These are phyloP conservation scores for Geranium incanum DNA, from an alignment of 441 rosid genomes.

Conservation along the genomic window DNA sequence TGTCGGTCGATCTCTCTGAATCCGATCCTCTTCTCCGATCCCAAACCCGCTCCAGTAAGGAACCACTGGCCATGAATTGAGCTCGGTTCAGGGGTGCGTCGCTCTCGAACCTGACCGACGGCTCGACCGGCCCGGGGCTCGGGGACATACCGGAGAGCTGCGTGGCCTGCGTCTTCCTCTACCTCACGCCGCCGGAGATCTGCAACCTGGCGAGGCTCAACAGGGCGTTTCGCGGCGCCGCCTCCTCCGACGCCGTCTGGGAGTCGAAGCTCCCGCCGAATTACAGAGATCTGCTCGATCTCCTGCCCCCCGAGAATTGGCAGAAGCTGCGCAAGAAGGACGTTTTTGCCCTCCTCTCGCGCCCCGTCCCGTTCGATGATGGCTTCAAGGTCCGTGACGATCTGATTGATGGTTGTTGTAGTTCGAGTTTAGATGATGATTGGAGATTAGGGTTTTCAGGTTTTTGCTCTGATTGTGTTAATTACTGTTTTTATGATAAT, in stretches of 20 bases:
- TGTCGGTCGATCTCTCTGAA: too few species aligned
- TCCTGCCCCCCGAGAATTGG: constrained; percentile 37
- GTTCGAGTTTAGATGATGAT: too few species aligned
- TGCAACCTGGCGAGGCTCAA: constrained; percentile 51
- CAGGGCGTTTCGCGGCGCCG: constrained; percentile 57
- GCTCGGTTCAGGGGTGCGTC: constrained; percentile 52
- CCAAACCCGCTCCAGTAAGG: background rate
- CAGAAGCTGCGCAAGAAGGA: constrained; percentile 53
- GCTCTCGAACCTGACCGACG: constrained; percentile 57
- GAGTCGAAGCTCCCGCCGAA: constrained; percentile 57
- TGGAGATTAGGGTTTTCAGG: too few species aligned
- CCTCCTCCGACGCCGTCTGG: constrained; percentile 67
- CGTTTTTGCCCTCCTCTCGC: constrained; percentile 43
- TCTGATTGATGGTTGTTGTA: too few species aligned
- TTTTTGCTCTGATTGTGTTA: too few species aligned
- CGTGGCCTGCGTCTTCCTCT: constrained; percentile 52
- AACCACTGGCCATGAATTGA: background rate
- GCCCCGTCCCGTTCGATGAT: background rate
- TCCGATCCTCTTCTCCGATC: too few species aligned
- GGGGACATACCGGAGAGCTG: constrained; percentile 82
- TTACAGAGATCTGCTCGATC: constrained; percentile 32
- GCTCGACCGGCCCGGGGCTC: constrained; percentile 34
- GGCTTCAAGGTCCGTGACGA: background rate
- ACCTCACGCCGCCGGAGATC: constrained; percentile 66
- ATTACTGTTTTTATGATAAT: too few species aligned